Evolutionary conservation across 2,329 filamentous ascomycete genomes (phyloP), one percentile per base, ranked within the genome.

Genomic region (Endothia cerciana): DNA sequence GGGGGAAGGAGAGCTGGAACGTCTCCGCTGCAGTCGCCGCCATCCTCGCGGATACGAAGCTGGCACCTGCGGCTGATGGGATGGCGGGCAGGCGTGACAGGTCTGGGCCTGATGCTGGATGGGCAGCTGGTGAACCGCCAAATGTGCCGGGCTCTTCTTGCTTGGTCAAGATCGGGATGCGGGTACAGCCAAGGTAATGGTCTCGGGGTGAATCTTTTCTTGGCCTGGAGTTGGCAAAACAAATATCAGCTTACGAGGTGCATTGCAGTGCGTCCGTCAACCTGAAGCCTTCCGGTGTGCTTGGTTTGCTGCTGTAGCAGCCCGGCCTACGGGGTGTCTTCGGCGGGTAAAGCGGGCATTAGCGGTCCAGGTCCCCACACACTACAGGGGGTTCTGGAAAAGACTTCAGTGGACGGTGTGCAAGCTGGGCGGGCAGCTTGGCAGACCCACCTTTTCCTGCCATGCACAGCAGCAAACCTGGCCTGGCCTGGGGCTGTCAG

Each of bases 1-100:
- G 79, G 6, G 86, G 85, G 30, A 90, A 80, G 1, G 87, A 87
- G 13, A 90, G 76, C 71, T 89, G 77, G 38, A 77, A 72, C 1
- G 74, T 71, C 25, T 70, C 41, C 36, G 57, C 36, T n/a, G 55
- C 10, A 41, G 43, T 67, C 64, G 41, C 41, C 64, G 41, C 41
- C 53, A 57, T 59, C 17, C 55, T 53, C 6, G 36, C 22, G 13
- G 43, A 45, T 15, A 2, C 25, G 45, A 22, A 33, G 40, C 28
- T 30, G 41, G 41, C 41, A 30, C 22, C 13, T 15, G 22, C 22
- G 19, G 41, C 8, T 30, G 45, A 11, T 33, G 19, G 25, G 25
- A 30, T 5, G n/a, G n/a, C 56, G 25, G 56, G n/a, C 5, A n/a
- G 4, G 22, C 17, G 38, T 33, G 8, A 19, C 22, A 28, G n/a